Evolutionary conservation across 192 early-diverging fungal genomes (phyloP), one percentile per base, ranked within the genome.

Genomic region (Umbelopsis sp.): DNA sequence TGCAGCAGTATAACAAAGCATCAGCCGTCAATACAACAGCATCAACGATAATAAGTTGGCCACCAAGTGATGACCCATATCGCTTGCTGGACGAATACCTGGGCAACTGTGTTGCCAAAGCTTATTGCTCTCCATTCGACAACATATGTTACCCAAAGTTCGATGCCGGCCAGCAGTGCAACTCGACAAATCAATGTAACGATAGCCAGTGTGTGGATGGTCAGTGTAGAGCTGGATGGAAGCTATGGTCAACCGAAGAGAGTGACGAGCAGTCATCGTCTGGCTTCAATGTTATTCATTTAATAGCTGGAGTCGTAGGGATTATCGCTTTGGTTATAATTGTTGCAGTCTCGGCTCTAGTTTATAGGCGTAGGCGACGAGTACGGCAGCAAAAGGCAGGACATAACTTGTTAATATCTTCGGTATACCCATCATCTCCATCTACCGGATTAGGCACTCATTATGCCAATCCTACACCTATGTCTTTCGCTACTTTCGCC

Each of bases 261-360:
- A 30, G 2, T 5, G 27, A 15, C 18, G 27, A 61, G 18, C 55
- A 61, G 12, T 27, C 55, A 35, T 61, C 55, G 2, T 27, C 46
- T 23, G 70, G 53, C n/a, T 71, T 71, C 23, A 71, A 71, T 49
- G 33, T 46, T 16, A 49, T 71, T 2, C 70, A 71, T 25, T 33
- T 71, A 0, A 61, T 71, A 45, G 70, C 70, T n/a, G 70, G 53
- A 21, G 70, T 71, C 15, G 20, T 49, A 27, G 70, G 70, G 15
- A 64, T 64, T 1, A 47, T 53, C 10, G 53, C 15, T 35, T 46
- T 64, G 10, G 0, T 64, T 22, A 20, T 58, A n/a, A 58, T 71
- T 4, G 33, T 22, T 1, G 16, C 58, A 7, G 46, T 71, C 11
- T 61, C 58, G 16, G 21, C 64, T 44, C 27, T 71, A 9, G 22